Evolutionary conservation across 257 asterid species (phyloP), one percentile per base, ranked within the genome.

Genomic region (Solanum chaucha): DNA sequence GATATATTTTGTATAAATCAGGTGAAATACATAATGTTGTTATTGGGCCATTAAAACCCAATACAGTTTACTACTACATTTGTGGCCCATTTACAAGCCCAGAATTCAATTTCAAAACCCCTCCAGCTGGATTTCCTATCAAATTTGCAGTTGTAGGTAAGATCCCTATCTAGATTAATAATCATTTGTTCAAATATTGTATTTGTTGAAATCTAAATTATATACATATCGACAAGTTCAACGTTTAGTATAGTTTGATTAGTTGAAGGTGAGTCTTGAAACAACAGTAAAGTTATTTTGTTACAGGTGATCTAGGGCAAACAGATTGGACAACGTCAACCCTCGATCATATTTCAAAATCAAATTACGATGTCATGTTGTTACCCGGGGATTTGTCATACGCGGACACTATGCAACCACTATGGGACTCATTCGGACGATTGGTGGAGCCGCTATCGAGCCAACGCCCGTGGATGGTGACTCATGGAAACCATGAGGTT

Each of bases 401-500:
- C 2, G 98, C 99, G 0, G 98, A 96, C 59, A 28, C 38, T 0
- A 0, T 4, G 71, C 98, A 97, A 32, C 92, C 92, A 0, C 8
- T 11, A 0, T 97, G 99, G 98, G 99, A 97, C 91, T 91, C 94
- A 0, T 97, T 93, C 40, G 99, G 98, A 2, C 90, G 90, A 1
- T 28, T 95, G 81, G 97, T 94, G 55, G 93, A 95, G 89, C 93
- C 94, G 1, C 89, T 92, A 8, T 94, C 98, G 0, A 93, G 98
- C 90, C 24, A 35, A 6, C 91, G 98, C 73, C 98, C 99, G 0
- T 97, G 99, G 99, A 97, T 97, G 99, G 98, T 94, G 71, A 95
- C 98, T 5, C 93, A 94, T 12, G 99, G 99, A 38, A 95, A 97
- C 93, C 99, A 97, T 86, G 99, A 95, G 74, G 10, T 91, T 26